Conservation (phyloP, 2,329 filamentous ascomycete genomes). For the Talaromyces amestolkiae region DNA sequence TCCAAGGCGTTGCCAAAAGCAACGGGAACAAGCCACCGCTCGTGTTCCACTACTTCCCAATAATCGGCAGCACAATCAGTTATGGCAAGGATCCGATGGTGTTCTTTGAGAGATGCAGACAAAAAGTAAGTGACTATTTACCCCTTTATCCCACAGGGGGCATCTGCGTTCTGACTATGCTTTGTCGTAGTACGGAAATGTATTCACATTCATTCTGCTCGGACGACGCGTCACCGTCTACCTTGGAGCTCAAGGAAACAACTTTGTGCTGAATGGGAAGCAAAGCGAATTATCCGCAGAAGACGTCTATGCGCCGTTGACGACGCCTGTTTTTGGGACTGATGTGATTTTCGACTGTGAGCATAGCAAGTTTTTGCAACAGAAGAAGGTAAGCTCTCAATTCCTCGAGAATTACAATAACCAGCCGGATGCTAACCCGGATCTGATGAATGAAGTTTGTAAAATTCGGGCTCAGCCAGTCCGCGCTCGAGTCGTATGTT, state of each 20-base stretch:
- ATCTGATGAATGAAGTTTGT: constrained; percentile 47
- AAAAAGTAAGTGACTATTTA: constrained; percentile 59
- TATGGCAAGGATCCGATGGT: constrained; percentile 63
- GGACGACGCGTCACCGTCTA: constrained; percentile 88
- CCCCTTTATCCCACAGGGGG: neutral
- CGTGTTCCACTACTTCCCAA: constrained; percentile 76
- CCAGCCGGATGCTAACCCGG: neutral
- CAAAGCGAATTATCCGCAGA: constrained; percentile 85
- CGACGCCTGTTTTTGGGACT: constrained; percentile 70
- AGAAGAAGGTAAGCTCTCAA: constrained; percentile 70
- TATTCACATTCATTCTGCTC: constrained; percentile 84
- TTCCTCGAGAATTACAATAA: neutral
- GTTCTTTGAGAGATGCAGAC: constrained; percentile 72
- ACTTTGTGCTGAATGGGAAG: constrained; percentile 90
- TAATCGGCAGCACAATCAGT: constrained; percentile 44
- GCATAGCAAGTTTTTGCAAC: constrained; percentile 90
- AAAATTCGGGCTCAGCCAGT: constrained; percentile 62
- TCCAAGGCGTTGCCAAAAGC: constrained; percentile 42
- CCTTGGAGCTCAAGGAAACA: constrained; percentile 77
- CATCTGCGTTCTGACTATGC: too few relatives aligned
- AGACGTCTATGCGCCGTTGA: constrained; percentile 80
- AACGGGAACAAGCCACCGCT: constrained; percentile 71
- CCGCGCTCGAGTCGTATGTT: constrained; percentile 68
- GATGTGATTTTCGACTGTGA: constrained; percentile 90
- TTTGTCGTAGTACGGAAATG: constrained; percentile 68